phyloP scores from a whole-genome alignment of 2,329 filamentous ascomycete genomes.

The Cryphonectria nitschkei region DNA sequence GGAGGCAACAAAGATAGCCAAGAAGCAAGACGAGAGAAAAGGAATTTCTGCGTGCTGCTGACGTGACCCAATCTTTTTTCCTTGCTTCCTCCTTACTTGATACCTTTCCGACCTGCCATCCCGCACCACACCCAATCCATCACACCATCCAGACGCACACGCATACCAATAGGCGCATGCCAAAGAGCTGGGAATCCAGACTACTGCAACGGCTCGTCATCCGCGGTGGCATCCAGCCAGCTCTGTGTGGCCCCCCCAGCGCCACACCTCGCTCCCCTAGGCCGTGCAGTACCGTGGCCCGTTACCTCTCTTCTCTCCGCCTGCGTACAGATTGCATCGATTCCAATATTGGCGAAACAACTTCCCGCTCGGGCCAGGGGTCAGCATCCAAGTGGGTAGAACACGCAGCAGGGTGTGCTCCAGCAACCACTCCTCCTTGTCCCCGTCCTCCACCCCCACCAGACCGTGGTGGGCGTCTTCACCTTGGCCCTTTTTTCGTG shows the following conservation, averaged over 20 bases:
- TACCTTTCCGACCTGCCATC: not conserved
- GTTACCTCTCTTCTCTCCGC: constrained; percentile 2
- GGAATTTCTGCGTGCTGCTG: not conserved
- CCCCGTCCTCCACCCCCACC: not conserved
- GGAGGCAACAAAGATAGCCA: not conserved
- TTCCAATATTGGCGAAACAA: constrained; percentile 15
- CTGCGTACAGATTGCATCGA: constrained; percentile 12
- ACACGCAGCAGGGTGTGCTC: not conserved
- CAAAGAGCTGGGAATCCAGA: constrained; percentile 15
- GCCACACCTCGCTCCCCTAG: constrained; percentile 17
- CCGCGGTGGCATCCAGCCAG: constrained; percentile 16
- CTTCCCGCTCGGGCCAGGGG: constrained; percentile 18
- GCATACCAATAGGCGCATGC: constrained; percentile 3
- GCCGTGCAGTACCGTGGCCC: constrained; percentile 18
- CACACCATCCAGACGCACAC: constrained; percentile 8
- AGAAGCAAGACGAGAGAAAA: not conserved
- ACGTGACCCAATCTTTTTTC: constrained; percentile 5
- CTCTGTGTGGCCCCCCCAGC: constrained; percentile 13
- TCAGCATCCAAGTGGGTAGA: constrained; percentile 1
- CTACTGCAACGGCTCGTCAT: constrained; percentile 27
- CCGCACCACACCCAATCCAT: constrained; percentile 2
- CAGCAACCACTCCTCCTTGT: not conserved
- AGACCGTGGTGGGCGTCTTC: constrained; percentile 16
- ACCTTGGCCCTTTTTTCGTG: not conserved
- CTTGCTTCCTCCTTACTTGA: not conserved